phyloP scores from a whole-genome alignment of 202 grass and related monocot species.

The Zizania palustris region DNA sequence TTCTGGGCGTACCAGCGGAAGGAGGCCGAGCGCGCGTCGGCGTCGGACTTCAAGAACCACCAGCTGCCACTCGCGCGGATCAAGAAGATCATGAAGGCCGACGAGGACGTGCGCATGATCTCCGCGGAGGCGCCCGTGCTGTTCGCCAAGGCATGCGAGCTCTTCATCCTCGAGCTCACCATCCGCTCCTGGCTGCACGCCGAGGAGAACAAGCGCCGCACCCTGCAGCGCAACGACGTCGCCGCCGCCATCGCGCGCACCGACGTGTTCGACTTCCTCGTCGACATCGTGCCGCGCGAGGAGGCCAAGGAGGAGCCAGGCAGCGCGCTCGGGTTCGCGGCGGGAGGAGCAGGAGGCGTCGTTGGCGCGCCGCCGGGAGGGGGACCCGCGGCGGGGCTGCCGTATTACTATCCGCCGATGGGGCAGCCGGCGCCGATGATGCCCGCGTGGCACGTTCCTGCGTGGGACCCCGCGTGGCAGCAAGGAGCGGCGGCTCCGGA shows the following conservation, averaged over 20 bases:
- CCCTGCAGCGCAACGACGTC: constrained; percentile 86
- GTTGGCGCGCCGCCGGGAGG: constrained; percentile 13
- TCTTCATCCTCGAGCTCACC: constrained; percentile 98
- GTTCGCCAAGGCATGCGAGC: constrained; percentile 91
- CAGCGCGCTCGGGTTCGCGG: constrained; percentile 52
- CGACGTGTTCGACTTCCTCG: constrained; percentile 94
- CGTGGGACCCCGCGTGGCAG: constrained; percentile 77
- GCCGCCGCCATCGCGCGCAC: constrained; percentile 90
- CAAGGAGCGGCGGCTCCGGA: constrained; percentile 56
- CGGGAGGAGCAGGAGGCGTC: constrained; percentile 6
- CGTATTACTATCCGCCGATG: constrained; percentile 84
- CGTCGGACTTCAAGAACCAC: constrained; percentile 93
- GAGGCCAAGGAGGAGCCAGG: constrained; percentile 86
- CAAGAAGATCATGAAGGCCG: constrained; percentile 99
- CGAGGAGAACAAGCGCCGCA: constrained; percentile 96
- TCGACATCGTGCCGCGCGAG: constrained; percentile 87
- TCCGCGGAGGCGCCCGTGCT: constrained; percentile 94
- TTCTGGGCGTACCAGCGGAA: constrained; percentile 96
- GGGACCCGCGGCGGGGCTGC: constrained; percentile 59
- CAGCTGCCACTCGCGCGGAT: constrained; percentile 89
- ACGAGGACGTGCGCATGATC: constrained; percentile 96
- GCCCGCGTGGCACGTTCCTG: constrained; percentile 66
- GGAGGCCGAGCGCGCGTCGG: constrained; percentile 80
- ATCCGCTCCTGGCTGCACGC: constrained; percentile 96
- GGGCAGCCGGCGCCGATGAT: constrained; percentile 63